Base-by-base conservation (phyloP, 1,284 basidiomycete genomes). In the Testicularia cyperi region DNA sequence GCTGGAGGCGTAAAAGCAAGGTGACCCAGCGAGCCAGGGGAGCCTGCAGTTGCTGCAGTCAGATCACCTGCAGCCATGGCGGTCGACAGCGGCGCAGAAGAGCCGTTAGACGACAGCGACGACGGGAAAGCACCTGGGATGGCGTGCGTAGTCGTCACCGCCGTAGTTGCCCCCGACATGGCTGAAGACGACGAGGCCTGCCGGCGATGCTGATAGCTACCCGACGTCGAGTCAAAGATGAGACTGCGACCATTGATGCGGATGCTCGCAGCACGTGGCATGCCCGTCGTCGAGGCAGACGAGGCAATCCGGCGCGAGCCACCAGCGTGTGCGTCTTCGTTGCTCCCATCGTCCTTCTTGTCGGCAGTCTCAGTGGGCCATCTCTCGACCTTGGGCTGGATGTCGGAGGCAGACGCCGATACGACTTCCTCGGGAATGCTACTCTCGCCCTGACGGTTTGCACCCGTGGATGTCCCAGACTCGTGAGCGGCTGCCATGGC, bases 181-280 rank as follows among this genome's bases (percentile, higher is more conserved):
- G 54, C 24, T 10, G 22, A 45, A 14, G 57, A 47, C 15, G 46
- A 44, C 3, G 57, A 61, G 2, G 43, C 39, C 15, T 49, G 38
- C 25, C 57, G 42, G 3, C 43, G 39, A 41, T 61, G 51, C 6
- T 32, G 18, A 16, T 25, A 28, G 4, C 33, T 20, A 9, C 26
- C 19, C 7, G 34, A 33, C 19, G 27, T 14, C n/a, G 48, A 20
- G 23, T 61, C 57, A 24, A 61, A 49, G 4, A 61, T 28, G 16
- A 61, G 54, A 27, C 57, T 61, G n/a, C 44, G 38, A 6, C 57
- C 57, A 15, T 61, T 61, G 43, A 61, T 61, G 3, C 57, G 46
- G 6, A 61, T 61, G 13, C 57, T 46, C 2, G 38, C 51, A 4
- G 43, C 6, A 20, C 33, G 33, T 20, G 19, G 9, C n/a, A n/a